Conservation (phyloP, 2,329 filamentous ascomycete genomes). For the Trichothecium roseum region DNA sequence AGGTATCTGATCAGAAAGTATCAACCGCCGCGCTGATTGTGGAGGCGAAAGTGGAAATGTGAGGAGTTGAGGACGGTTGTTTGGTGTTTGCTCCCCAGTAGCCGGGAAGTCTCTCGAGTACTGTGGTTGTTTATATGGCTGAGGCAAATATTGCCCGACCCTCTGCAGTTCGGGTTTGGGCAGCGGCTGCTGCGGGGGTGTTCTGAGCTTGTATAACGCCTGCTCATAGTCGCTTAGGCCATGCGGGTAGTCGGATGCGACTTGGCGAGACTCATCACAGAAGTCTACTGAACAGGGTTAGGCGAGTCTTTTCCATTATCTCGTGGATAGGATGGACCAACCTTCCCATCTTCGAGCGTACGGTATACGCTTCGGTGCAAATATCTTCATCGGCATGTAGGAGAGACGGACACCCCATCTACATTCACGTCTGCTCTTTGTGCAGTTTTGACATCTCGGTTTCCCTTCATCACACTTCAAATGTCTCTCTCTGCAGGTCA, state of each 20-base stretch:
- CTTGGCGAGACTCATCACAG: constrained; percentile 77
- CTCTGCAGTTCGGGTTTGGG: too few species aligned
- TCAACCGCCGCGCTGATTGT: too few species aligned
- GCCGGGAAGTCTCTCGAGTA: too few species aligned
- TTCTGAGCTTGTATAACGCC: too few species aligned
- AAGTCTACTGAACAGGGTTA: constrained; percentile 54
- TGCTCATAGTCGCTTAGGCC: constrained; percentile 41
- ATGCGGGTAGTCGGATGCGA: constrained; percentile 82
- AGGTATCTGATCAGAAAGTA: too few species aligned
- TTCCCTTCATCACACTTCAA: constrained; percentile 78
- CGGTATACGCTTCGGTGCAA: constrained; percentile 36
- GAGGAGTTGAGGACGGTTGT: too few species aligned
- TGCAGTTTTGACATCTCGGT: constrained; percentile 64
- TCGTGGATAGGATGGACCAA: background rate
- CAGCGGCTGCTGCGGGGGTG: too few species aligned
- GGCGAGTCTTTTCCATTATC: background rate
- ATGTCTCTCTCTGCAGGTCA: constrained; percentile 83
- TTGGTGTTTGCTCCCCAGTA: too few species aligned
- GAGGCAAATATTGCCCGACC: too few species aligned
- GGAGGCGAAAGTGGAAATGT: too few species aligned
- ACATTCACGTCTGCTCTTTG: constrained; percentile 77
- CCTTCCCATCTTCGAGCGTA: constrained; percentile 1
- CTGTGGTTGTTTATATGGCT: too few species aligned
- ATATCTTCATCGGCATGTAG: constrained; percentile 77
- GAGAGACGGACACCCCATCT: constrained; percentile 81